Base-by-base conservation (phyloP, 345 rosid genomes). In the Hypericum perforatum region DNA sequence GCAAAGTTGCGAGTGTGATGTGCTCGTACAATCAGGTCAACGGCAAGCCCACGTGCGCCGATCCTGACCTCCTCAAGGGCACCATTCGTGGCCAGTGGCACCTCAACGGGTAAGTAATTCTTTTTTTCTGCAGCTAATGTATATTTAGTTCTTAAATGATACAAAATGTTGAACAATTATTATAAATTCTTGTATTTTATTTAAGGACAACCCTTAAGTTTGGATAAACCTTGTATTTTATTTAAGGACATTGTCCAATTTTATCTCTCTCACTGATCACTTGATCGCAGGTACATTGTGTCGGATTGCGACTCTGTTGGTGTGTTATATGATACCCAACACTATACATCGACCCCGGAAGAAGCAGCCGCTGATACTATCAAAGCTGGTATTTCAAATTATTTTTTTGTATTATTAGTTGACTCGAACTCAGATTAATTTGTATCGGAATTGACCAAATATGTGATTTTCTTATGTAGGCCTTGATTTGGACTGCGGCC, bases 291-390 rank as follows among this genome's bases (percentile, higher is more conserved):
- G 59, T 68, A 68, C 29, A 68, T 68, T 11, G 72, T 67, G 41
- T 57, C 72, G 32, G 72, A 67, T 16, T 68, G 72, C 39, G 72
- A 68, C 54, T 68, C 72, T 0, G 72, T 68, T 5, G 67, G 63
- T 3, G 72, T 68, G 22, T 63, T 52, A 13, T 68, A 67, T 7
- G n/a, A 29, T 12, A 32, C 48, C 22, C 72, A 68, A 37, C 72
- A 68, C 43, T 68, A 62, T 41, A 68, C 72, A 0, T 45, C 66
- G 3, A 68, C 72, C 6, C 63, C 72, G 0, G 72, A 68, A 53
- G 67, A 68, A 45, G 72, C 98, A 12, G 98, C 89, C 0, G 96
- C 98, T 9, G 85, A 76, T 16, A 85, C 98, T 45, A 81, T 91
- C 41, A 85, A 73, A 83, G 95, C 96, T 58, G 95, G 95, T 41